Evolutionary conservation across 306 rosid genomes (phyloP), one percentile per base, ranked within the genome.

Genomic region (Chamaecrista fasciculata): DNA sequence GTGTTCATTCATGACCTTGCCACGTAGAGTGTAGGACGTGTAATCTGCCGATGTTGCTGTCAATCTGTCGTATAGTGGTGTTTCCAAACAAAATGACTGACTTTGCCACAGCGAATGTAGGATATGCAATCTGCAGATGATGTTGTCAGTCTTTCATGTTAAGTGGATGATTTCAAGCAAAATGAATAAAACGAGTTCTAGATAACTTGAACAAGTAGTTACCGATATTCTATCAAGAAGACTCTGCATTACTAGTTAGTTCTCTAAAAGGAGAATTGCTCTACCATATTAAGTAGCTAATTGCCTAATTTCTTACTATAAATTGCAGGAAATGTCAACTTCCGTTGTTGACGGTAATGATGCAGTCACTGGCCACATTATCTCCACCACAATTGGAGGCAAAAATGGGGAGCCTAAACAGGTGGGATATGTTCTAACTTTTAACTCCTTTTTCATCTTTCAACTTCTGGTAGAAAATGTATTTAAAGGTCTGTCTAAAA

Each of bases 361-460:
- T 76, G 90, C 82, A 62, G 89, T 88, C 74, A 88, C 97, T 18
- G 98, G 98, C 71, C 94, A 90, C 74, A 90, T 90, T 70, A 90
- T 93, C 59, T 90, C 98, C 59, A 90, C 97, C 28, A 93, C 96
- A n/a, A 90, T 90, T 73, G 98, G 97, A 66, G 98, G 98, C 56
- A 86, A 88, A 81, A 88, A 93, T 80, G 98, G 96, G 20, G 96
- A 90, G 83, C 96, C 94, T 28, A 93, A 93, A 86, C 85, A 65
- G 93, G 98, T 90, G 55, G 82, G 65, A 50, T 56, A 12, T 66
- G 23, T 48, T 66, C 67, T 69, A 52, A 74, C 59, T 28, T 28
- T 4, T 28, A 28, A 61, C 53, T 66, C 60, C 61, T 37, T 6
- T n/a, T 31, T 48, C 56, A 25, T 28, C 10, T 57, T 71, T 48